Evolutionary conservation across 805 yeast species (phyloP), one percentile per base, ranked within the genome.

Genomic region (Yamadazyma philogaea): DNA sequence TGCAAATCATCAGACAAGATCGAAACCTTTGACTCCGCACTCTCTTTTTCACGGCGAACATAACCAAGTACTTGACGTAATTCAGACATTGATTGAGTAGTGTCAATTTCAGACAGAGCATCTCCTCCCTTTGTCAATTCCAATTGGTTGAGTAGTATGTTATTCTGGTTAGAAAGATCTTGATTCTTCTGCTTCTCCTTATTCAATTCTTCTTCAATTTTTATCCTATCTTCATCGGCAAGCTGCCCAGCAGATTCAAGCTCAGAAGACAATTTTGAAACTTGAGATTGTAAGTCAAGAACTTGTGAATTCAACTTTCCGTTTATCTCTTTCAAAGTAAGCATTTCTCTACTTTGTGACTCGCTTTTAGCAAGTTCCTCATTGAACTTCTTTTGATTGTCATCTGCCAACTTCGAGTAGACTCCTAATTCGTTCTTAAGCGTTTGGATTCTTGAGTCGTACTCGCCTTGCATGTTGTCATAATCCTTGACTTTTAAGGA

Each of bases 21-120:
- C 1, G 47, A 16, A 3, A 54, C 64, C 51, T 81, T 84, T 7
- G 80, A 74, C 37, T 79, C 82, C 1, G 81, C 70, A 4, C 82
- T 68, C 48, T 88, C 95, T 53, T 82, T 84, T 50, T 87, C 95
- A 47, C 83, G 79, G 35, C 90, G 81, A 44, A 88, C 65, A 52
- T 75, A 81, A 1, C 72, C 57, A 27, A 88, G 64, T 20, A 87
- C 72, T 48, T 82, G 81, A 39, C 60, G 60, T 37, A 65, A 45
- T 22, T 63, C 68, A n/a, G 36, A 33, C 6, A 50, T 54, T 8
- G 47, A 44, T 8, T 38, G 51, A 14, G 44, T 41, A 19, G 34
- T 43, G 6, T 37, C 46, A 3, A 22, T 37, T 4, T 31, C 30
- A 5, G 21, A 39, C 3, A 24, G n/a, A 7, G 34, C 6, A 11